Conservation (phyloP, 768 basidiomycete species). For the Galerina sulciceps region DNA sequence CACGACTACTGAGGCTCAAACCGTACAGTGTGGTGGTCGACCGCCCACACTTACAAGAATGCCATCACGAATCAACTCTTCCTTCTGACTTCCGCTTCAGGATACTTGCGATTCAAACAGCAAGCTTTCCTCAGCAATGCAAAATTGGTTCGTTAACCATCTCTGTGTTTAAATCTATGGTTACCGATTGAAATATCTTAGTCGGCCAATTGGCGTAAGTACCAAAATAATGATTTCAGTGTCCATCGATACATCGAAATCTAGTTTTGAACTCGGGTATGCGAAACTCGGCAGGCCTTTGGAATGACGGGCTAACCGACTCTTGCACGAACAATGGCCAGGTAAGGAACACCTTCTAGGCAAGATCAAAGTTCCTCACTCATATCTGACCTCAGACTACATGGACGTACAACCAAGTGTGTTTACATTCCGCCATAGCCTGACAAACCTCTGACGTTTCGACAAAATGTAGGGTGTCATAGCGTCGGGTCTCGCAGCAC, state of each 20-base stretch:
- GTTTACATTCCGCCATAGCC: neutral
- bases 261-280: slow-evolving; percentile 47
- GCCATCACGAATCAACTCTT: slow-evolving; percentile 66
- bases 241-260: neutral
- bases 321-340: slow-evolving; percentile 49
- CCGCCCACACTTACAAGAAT: slow-evolving; percentile 59
- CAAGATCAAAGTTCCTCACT: neutral
- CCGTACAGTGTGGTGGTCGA: slow-evolving; percentile 58
- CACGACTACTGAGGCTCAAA: neutral
- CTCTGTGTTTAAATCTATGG: neutral
- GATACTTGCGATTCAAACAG: slow-evolving; percentile 43
- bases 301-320: slow-evolving; percentile 45
- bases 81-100: slow-evolving; percentile 52
- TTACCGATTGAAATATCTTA: neutral
- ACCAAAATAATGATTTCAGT: neutral
- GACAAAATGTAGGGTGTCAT: slow-evolving; percentile 48
- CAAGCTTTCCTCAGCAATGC: slow-evolving; percentile 52
- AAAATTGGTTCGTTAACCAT: slow-evolving; percentile 35
- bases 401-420: slow-evolving; percentile 64
- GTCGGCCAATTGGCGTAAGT: neutral
- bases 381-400: slow-evolving; percentile 40
- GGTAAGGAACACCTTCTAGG: slow-evolving; percentile 23
- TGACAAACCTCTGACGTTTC: neutral
- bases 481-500: slow-evolving; percentile 54
- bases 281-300: slow-evolving; percentile 48